phyloP scores from a whole-genome alignment of 2,329 filamentous ascomycete genomes.

The Fusarium sp. region DNA sequence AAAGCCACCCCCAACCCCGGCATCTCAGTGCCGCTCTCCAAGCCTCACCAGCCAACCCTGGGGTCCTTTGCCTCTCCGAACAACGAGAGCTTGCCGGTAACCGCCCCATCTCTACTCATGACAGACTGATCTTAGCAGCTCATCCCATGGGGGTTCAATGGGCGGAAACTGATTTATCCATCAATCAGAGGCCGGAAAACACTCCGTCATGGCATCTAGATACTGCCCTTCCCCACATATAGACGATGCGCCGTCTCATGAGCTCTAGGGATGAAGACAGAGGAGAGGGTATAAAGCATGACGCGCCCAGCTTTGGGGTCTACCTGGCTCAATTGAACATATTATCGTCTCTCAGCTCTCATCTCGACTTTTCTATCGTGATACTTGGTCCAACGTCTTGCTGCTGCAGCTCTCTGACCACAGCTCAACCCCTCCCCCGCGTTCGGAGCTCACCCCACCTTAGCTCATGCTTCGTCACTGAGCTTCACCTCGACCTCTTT shows the following conservation, averaged over 20 bases:
- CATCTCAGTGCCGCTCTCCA: constrained; percentile 17
- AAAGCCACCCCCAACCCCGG: constrained; percentile 34
- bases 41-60: constrained; percentile 2
- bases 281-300: constrained; percentile 35
- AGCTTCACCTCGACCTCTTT: constrained; percentile 9
- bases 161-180: constrained; percentile 36
- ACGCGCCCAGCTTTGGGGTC: constrained; percentile 7
- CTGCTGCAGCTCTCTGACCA: background rate
- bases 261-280: constrained; percentile 11
- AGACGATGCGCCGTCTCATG: constrained; percentile 31
- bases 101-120: constrained; percentile 29
- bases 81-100: constrained; percentile 26
- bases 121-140: constrained; percentile 18
- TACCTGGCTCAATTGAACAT: constrained; percentile 27
- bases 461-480: constrained; percentile 17
- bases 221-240: constrained; percentile 38
- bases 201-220: constrained; percentile 34
- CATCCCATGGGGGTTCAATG: constrained; percentile 28
- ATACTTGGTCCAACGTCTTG: background rate
- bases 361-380: background rate
- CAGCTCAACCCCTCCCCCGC: constrained; percentile 36
- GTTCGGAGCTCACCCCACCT: constrained; percentile 37
- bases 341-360: background rate
- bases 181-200: constrained; percentile 32
- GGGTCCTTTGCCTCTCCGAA: constrained; percentile 1